Conservation (phyloP, 768 basidiomycete genomes). For the Naganishia randhawae region DNA sequence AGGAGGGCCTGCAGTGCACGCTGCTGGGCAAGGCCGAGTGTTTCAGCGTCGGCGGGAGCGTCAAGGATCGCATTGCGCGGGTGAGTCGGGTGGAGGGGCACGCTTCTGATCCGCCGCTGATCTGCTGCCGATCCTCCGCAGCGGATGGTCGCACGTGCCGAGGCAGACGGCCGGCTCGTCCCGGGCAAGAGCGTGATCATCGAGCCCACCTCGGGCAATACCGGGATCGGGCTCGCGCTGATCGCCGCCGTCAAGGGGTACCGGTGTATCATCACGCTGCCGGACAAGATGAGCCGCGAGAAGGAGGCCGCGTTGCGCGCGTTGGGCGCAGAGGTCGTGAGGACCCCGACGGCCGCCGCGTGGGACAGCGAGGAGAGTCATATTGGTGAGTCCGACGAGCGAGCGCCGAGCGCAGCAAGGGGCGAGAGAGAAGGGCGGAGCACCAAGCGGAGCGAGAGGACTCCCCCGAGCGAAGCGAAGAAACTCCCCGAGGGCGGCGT, state of each 20-base stretch:
- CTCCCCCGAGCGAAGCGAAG: not conserved
- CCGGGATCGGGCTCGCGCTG: slow-evolving; percentile 82
- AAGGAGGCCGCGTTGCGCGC: slow-evolving; percentile 89
- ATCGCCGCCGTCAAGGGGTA: slow-evolving; percentile 82
- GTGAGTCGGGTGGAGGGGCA: too few relatives aligned
- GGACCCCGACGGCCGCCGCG: slow-evolving; percentile 83
- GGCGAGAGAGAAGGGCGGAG: not conserved
- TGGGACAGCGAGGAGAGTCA: slow-evolving; percentile 87
- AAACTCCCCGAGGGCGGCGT: too few relatives aligned
- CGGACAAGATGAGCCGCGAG: slow-evolving; percentile 95
- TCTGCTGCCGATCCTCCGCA: slow-evolving; percentile 9
- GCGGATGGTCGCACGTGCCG: slow-evolving; percentile 93
- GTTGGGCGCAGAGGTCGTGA: slow-evolving; percentile 87
- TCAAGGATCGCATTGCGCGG: slow-evolving; percentile 94
- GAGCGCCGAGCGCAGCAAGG: not conserved
- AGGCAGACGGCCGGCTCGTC: slow-evolving; percentile 75
- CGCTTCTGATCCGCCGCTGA: not conserved
- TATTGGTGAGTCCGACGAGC: slow-evolving; percentile 64
- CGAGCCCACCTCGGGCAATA: slow-evolving; percentile 63
- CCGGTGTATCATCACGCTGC: slow-evolving; percentile 58
- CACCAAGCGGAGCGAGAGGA: too few relatives aligned
- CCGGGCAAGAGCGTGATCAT: slow-evolving; percentile 88
- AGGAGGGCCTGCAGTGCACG: slow-evolving; percentile 79
- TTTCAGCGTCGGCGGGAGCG: slow-evolving; percentile 83
- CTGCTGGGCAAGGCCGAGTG: slow-evolving; percentile 93